Evolutionary conservation across 768 basidiomycete species (phyloP), one percentile per base, ranked within the genome.

Genomic region (Rhizopogon roseolus): DNA sequence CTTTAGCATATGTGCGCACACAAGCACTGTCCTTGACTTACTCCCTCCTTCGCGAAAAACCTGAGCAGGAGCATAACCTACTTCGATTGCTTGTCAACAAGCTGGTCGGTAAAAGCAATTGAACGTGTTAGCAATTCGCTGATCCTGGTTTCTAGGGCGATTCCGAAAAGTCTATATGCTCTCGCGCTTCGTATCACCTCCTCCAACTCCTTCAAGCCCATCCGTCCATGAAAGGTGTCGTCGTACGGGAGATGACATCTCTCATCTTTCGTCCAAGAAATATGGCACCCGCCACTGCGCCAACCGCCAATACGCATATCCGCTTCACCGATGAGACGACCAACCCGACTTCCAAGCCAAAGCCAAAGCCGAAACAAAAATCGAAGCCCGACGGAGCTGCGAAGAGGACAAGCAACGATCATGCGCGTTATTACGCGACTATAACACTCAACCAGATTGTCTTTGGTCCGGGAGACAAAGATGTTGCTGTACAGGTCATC

Each of bases 11-110:
- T 61, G 86, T 97, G 53, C 86, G 94, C 37, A 94, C 81, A 0
- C 94, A 96, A 70, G 77, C 89, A 0, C 78, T 97, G 52, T 80
- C 78, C 25, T 77, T 95, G 37, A 82, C 94, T 36, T 83, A 80
- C 66, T 86, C 82, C 28, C 82, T 98, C 5, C 81, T 99, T 10
- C 81, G 82, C 32, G 88, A 88, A 55, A 94, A 93, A 62, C 93
- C 96, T 0, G 97, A 99, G 67, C 97, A 99, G 67, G 97, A 98
- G 66, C 93, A 98, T 64, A 99, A 99, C 73, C 73, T 98, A 29
- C 81, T 98, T 5, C 83, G 88, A 28, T 75, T 98, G 5, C 84
- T 98, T 7, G 93, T 93, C 34, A 96, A 98, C 75, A 98, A 98
- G 68, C 81, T 99, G 19, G 93, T 88, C 57, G 48, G 86, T 70